phyloP scores from a whole-genome alignment of 1,139 yeast species.

The Candida tunisiensis region DNA sequence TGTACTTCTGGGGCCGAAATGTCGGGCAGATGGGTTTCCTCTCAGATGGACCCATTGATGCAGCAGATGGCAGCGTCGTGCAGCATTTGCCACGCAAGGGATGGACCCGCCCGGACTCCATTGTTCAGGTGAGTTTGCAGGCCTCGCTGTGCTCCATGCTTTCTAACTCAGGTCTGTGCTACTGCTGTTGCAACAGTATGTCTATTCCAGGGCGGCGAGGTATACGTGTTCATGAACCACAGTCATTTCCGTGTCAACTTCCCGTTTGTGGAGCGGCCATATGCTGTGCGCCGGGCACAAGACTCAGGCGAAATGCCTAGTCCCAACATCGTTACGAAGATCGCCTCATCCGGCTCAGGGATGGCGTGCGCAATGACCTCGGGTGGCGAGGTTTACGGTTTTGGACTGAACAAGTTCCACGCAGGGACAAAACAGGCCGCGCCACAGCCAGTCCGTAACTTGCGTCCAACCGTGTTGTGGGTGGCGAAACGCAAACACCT shows the following conservation, averaged over 20 bases:
- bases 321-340: constrained; percentile 6
- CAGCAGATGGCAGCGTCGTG: constrained; percentile 22
- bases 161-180: constrained; percentile 32
- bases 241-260: constrained; percentile 34
- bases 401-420: constrained; percentile 10
- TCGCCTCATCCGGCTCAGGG: constrained; percentile 10
- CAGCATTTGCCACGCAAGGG: no score
- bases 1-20: constrained; percentile 70
- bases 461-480: constrained; percentile 14
- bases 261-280: constrained; percentile 4
- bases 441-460: constrained; percentile 4
- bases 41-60: constrained; percentile 5
- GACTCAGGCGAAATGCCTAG: no score
- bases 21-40: constrained; percentile 71
- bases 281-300: neutral
- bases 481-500: constrained; percentile 13
- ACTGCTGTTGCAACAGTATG: constrained; percentile 62
- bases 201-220: constrained; percentile 38
- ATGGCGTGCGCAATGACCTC: constrained; percentile 14
- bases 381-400: constrained; percentile 16
- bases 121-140: neutral
- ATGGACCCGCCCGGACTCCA: constrained; percentile 7
- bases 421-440: constrained; percentile 1
- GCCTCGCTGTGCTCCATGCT: neutral
- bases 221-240: constrained; percentile 44